phyloP scores from a whole-genome alignment of 305 asterid species.

The Fraxinus dipetala region DNA sequence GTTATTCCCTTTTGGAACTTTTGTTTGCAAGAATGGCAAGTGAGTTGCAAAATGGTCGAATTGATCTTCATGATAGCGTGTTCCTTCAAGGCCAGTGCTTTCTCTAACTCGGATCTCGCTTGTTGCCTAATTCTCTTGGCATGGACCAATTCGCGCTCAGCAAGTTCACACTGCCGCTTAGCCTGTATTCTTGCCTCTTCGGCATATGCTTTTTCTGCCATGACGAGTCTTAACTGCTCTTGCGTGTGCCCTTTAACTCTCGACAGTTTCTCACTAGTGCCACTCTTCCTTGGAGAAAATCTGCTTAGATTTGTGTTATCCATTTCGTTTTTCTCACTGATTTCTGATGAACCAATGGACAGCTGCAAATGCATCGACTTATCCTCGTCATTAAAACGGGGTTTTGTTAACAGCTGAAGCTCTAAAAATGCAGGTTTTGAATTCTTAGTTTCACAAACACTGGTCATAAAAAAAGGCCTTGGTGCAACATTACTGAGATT shows the following conservation, averaged over 20 bases:
- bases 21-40: constrained; percentile 67
- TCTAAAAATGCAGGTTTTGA: constrained; percentile 34
- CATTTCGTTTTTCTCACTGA: constrained; percentile 12
- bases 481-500: constrained; percentile 31
- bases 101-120: constrained; percentile 61
- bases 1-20: constrained; percentile 33
- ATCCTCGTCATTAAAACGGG: constrained; percentile 21
- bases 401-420: constrained; percentile 45
- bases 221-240: constrained; percentile 46
- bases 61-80: constrained; percentile 47
- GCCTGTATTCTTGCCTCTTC: constrained; percentile 68
- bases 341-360: constrained; percentile 63
- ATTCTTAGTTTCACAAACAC: background rate
- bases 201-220: constrained; percentile 65
- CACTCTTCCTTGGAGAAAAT: background rate
- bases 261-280: background rate
- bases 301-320: background rate
- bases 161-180: constrained; percentile 59
- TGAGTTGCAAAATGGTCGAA: constrained; percentile 48
- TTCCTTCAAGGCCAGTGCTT: constrained; percentile 49
- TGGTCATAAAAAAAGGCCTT: constrained; percentile 25
- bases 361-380: constrained; percentile 58
- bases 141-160: constrained; percentile 65
- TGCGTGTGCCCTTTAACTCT: constrained; percentile 10
- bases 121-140: constrained; percentile 66